A percentile compares a stretch with the other conserved stretches of the same genome.
phyloP scores from a whole-genome alignment of 1,139 yeast species.

The Sugiyamaella neomexicana region DNA sequence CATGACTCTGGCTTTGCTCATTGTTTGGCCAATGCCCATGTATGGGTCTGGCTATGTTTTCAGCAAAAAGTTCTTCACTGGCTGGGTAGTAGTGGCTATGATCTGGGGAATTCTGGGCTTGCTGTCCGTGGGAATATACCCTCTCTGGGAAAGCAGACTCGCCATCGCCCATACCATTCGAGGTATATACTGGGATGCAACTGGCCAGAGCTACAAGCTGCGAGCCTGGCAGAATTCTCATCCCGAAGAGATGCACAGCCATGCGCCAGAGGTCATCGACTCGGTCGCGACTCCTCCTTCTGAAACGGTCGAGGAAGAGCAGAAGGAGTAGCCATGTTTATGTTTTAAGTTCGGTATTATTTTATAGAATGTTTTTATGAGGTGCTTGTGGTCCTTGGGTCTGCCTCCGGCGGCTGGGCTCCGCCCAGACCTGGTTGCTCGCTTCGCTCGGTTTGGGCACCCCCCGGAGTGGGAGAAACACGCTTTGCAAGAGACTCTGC shows the following conservation, averaged over 20 bases:
- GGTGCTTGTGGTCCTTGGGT: too few relatives aligned
- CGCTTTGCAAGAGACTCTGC: too few relatives aligned
- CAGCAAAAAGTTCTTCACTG: slow-evolving; percentile 45
- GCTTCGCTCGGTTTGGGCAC: too few relatives aligned
- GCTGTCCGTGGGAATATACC: slow-evolving; percentile 46
- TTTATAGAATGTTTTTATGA: background rate
- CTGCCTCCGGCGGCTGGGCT: too few relatives aligned
- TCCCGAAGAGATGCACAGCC: slow-evolving; percentile 69
- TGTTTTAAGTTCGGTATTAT: background rate
- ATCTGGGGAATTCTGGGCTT: slow-evolving; percentile 45
- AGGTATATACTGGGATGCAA: slow-evolving; percentile 80
- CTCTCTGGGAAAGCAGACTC: slow-evolving; percentile 47
- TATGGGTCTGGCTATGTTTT: slow-evolving; percentile 48
- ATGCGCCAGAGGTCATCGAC: slow-evolving; percentile 24
- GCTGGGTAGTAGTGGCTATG: slow-evolving; percentile 45
- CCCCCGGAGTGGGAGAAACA: too few relatives aligned
- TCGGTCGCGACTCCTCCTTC: slow-evolving; percentile 10
- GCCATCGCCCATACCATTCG: slow-evolving; percentile 63
- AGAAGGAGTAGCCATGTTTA: slow-evolving; percentile 4
- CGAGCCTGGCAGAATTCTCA: slow-evolving; percentile 69
- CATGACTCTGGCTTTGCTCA: slow-evolving; percentile 38
- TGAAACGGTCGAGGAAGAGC: background rate
- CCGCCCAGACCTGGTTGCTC: too few relatives aligned
- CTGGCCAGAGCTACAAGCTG: slow-evolving; percentile 72
- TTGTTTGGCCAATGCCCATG: slow-evolving; percentile 51